Evolutionary conservation across 2,329 filamentous ascomycete genomes (phyloP).

Genomic region (Fusarium xyrophilum): DNA sequence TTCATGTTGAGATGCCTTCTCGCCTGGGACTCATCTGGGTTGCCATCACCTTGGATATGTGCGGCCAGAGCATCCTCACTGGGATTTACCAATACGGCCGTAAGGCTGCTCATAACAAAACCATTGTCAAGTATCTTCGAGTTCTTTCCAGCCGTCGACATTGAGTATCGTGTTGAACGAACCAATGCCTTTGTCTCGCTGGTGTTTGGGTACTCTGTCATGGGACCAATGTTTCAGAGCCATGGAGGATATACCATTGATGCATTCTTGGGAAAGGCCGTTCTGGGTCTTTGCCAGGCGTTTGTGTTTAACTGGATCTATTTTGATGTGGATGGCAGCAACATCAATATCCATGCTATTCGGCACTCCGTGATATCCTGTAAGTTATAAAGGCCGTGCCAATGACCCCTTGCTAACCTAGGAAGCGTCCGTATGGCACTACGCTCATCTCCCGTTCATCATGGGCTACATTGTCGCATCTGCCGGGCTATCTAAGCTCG

Average conservation of each 20-base stretch:
- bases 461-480: constrained; percentile 68
- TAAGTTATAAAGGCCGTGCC: constrained; percentile 34
- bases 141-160: constrained; percentile 68
- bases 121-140: constrained; percentile 53
- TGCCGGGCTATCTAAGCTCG: constrained; percentile 63
- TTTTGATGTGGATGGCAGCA: constrained; percentile 66
- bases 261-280: constrained; percentile 68
- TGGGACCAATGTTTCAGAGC: constrained; percentile 67
- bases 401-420: constrained; percentile 1
- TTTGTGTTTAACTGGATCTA: constrained; percentile 69
- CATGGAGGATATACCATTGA: constrained; percentile 53
- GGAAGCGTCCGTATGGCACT: constrained; percentile 59
- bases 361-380: constrained; percentile 56
- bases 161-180: constrained; percentile 70
- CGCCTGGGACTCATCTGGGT: constrained; percentile 63
- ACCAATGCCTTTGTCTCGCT: constrained; percentile 70
- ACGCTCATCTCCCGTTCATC: constrained; percentile 67
- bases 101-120: constrained; percentile 24
- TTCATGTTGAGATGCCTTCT: constrained; percentile 62
- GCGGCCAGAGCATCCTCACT: constrained; percentile 54
- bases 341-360: constrained; percentile 67
- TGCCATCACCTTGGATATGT: constrained; percentile 62
- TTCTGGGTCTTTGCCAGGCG: constrained; percentile 63
- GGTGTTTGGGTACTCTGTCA: constrained; percentile 69
- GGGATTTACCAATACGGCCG: constrained; percentile 46